Evolutionary conservation across 1,139 yeast genomes (phyloP), one percentile per base, ranked within the genome.

Genomic region (Yamadazyma spencermartinsiae): DNA sequence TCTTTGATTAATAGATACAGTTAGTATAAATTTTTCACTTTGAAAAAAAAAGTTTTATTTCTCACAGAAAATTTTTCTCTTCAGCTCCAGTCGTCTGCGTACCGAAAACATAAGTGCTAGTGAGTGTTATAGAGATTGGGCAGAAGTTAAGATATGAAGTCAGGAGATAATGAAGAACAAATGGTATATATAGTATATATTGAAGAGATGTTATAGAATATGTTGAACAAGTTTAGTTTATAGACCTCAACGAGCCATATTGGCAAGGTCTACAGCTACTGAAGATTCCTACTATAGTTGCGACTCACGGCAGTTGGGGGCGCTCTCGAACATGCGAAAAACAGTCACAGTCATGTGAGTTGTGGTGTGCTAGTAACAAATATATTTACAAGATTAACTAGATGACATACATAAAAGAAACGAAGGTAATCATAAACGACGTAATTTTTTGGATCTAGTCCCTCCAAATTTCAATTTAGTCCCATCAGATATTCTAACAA

Each of bases 391-490:
- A 34, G 40, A 21, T 21, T 7, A 11, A 4, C 16, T 26, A 26
- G 7, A n/a, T 26, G 13, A 26, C 14, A 26, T 12, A 12, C 7
- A 6, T 26, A 24, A 10, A 4, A 13, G 12, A 26, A 12, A 11
- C 16, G n/a, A 26, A 34, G 20, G 26, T 15, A 25, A 35, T 37
- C 72, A 84, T 56, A 86, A 74, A 67, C 97, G 82, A 72, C 97
- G 85, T 46, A 75, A 74, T 59, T 82, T 81, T 65, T 92, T 94
- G 16, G 95, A 75, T 56, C 95, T 80, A 37, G 79, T 82, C 72
- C 98, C 98, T 72, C 98, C 98, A 56, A 87, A 87, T 63, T 84
- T 85, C 70, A 92, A 74, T 45, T 79, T 78, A 13, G 98, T 87
- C 46, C 76, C 74, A 56, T 92, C 98, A 39, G 84, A 74, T 25